phyloP scores from a whole-genome alignment of 192 early-diverging fungal genomes.

The Backusella mclennaniae region DNA sequence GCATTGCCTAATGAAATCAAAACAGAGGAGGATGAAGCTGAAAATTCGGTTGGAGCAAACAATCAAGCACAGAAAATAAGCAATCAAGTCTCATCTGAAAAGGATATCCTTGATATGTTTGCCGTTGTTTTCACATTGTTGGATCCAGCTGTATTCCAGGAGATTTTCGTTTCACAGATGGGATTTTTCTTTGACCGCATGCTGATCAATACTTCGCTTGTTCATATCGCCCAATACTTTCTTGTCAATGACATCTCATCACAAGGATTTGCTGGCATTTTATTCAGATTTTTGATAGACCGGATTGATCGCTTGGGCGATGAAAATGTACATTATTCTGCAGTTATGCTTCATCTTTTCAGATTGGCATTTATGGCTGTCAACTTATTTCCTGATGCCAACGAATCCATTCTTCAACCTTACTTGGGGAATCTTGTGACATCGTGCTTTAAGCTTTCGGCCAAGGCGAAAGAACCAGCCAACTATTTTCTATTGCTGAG shows the following conservation, averaged over 20 bases:
- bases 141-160: constrained; percentile 91
- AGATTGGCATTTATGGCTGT: constrained; percentile 94
- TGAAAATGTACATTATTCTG: constrained; percentile 58
- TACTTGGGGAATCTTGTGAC: constrained; percentile 89
- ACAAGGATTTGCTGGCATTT: constrained; percentile 73
- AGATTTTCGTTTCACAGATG: constrained; percentile 91
- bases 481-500: constrained; percentile 94
- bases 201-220: constrained; percentile 68
- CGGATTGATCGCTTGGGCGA: constrained; percentile 76
- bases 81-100: constrained; percentile 78
- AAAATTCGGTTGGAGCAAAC: constrained; percentile 27
- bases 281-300: constrained; percentile 77
- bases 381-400: constrained; percentile 85
- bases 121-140: constrained; percentile 78
- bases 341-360: constrained; percentile 86
- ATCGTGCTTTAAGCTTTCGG: constrained; percentile 79
- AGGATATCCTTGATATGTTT: constrained; percentile 91
- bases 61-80: constrained; percentile 48
- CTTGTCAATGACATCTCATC: constrained; percentile 76
- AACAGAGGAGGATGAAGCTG: constrained; percentile 17
- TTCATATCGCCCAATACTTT: constrained; percentile 88
- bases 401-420: constrained; percentile 91
- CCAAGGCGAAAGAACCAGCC: constrained; percentile 80
- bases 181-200: constrained; percentile 83
- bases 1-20: constrained; percentile 20